phyloP scores from a whole-genome alignment of 371 early-diverging fungal species.

The Mortierella sp. region DNA sequence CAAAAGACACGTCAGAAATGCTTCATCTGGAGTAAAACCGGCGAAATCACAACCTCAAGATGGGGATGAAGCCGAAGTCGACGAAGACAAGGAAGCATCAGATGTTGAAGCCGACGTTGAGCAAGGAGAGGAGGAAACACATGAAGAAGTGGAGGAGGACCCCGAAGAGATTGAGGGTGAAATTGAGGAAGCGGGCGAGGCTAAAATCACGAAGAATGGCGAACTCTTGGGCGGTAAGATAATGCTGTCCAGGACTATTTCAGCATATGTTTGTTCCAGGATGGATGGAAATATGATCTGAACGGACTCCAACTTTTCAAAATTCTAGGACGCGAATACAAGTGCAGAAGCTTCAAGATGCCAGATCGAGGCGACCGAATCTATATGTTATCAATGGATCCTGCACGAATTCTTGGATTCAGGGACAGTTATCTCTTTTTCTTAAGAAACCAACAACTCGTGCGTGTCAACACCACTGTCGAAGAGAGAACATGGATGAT shows the following conservation, averaged over 20 bases:
- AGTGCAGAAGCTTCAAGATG: constrained; percentile 75
- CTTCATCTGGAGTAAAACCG: not conserved
- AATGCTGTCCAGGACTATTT: not conserved
- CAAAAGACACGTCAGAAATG: constrained; percentile 9
- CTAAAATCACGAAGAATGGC: constrained; percentile 77
- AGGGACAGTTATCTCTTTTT: constrained; percentile 94
- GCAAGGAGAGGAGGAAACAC: not conserved
- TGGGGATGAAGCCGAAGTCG: not conserved
- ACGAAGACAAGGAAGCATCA: not conserved
- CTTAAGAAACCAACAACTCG: constrained; percentile 80
- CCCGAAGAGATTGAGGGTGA: constrained; percentile 65
- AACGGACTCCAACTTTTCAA: constrained; percentile 1
- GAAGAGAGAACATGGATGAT: constrained; percentile 82
- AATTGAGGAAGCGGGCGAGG: constrained; percentile 76
- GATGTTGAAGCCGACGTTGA: constrained; percentile 1
- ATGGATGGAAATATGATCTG: not conserved
- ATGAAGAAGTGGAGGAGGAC: constrained; percentile 1
- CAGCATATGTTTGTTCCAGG: not conserved
- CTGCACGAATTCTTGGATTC: constrained; percentile 82
- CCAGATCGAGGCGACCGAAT: constrained; percentile 76
- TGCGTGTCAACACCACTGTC: constrained; percentile 79
- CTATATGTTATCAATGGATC: constrained; percentile 91
- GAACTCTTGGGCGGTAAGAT: constrained; percentile 74
- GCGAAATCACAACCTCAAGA: not conserved
- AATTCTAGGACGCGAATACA: constrained; percentile 76